Conservation (phyloP, 192 early-diverging fungal species). For the Coemansia sp. region DNA sequence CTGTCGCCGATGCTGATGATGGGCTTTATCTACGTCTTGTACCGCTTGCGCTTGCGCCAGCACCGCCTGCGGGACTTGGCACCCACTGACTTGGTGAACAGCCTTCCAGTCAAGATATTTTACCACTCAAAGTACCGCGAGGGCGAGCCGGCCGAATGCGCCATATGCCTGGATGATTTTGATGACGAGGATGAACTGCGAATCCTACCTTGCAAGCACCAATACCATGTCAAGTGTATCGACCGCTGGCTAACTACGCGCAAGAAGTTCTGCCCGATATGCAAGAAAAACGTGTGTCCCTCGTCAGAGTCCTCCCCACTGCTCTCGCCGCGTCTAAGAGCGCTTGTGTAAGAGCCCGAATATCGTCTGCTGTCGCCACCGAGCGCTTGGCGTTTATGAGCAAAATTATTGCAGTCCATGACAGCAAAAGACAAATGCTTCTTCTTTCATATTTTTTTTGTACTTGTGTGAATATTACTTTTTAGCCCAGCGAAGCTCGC, state of each 20-base stretch:
- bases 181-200: constrained; percentile 75
- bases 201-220: constrained; percentile 84
- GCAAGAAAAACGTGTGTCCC: constrained; percentile 66
- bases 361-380: background rate
- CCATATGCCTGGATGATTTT: constrained; percentile 95
- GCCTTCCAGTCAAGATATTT: constrained; percentile 75
- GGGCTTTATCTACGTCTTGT: constrained; percentile 72
- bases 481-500: background rate
- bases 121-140: constrained; percentile 64
- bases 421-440: constrained; percentile 1
- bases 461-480: constrained; percentile 22
- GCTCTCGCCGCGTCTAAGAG: constrained; percentile 41
- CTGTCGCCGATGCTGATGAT: constrained; percentile 82
- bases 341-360: constrained; percentile 36
- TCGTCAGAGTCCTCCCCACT: constrained; percentile 41
- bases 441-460: background rate
- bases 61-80: constrained; percentile 75
- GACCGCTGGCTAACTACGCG: constrained; percentile 90
- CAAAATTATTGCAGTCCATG: background rate
- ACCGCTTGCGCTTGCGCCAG: constrained; percentile 74
- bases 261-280: constrained; percentile 81
- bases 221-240: constrained; percentile 87
- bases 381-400: background rate
- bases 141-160: constrained; percentile 81
- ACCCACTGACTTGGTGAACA: constrained; percentile 71